Conservation (phyloP, 495 filamentous ascomycete species). For the Penicillium ucsense region DNA sequence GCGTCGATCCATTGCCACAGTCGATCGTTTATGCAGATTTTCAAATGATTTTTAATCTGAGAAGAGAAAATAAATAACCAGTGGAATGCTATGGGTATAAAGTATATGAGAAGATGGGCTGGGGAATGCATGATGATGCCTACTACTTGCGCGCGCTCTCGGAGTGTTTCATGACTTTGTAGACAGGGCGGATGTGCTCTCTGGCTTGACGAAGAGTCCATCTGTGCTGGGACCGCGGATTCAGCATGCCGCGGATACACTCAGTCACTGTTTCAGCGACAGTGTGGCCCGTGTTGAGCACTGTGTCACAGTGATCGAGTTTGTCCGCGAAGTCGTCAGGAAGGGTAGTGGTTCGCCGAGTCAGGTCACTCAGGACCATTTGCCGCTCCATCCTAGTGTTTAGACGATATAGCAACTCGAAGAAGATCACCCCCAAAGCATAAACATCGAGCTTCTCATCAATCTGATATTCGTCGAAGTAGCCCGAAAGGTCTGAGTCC, state of each 20-base stretch:
- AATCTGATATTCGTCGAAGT: slow-evolving; percentile 24
- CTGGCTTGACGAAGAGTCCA: slow-evolving; percentile 31
- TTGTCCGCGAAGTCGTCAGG: slow-evolving; percentile 30
- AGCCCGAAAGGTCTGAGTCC: not conserved
- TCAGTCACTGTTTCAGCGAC: slow-evolving; percentile 29
- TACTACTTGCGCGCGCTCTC: not conserved
- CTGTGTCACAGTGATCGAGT: slow-evolving; percentile 23
- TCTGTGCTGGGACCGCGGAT: slow-evolving; percentile 26
- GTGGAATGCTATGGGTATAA: slow-evolving; percentile 6
- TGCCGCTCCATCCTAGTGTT: slow-evolving; percentile 47
- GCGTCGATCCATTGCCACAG: slow-evolving; percentile 2
- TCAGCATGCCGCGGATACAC: slow-evolving; percentile 40
- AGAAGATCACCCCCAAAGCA: slow-evolving; percentile 44
- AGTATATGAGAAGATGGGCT: not conserved
- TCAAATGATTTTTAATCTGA: not conserved
- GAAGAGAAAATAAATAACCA: slow-evolving; percentile 4
- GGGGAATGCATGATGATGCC: not conserved
- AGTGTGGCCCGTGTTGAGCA: slow-evolving; percentile 17
- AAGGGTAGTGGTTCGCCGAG: slow-evolving; percentile 20
- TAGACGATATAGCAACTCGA: slow-evolving; percentile 42
- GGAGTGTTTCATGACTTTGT: slow-evolving; percentile 13
- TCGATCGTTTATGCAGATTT: not conserved
- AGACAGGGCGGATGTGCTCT: slow-evolving; percentile 15
- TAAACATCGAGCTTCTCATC: slow-evolving; percentile 47
- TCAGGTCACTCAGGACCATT: slow-evolving; percentile 35